These are phyloP conservation scores for Tolypocladium amazonense DNA, from an alignment of 2,329 filamentous ascomycete species.

Conservation along the genomic window DNA sequence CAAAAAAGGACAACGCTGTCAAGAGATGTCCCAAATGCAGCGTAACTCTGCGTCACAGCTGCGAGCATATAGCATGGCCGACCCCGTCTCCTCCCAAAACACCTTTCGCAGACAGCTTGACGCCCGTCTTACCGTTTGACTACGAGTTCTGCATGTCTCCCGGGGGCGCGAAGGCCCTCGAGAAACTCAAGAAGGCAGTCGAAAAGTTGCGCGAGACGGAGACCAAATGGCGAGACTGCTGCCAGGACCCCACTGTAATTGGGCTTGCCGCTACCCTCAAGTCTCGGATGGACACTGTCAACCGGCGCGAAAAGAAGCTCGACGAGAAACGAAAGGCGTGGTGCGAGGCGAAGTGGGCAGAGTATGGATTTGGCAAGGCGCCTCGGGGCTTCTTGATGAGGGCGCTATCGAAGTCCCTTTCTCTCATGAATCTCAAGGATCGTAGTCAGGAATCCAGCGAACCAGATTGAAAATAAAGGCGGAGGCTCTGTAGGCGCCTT, in stretches of 20 bases:
- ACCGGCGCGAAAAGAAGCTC: neutral
- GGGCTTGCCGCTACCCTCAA: neutral
- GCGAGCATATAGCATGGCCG: constrained; percentile 8
- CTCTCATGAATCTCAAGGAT: no score
- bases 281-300: neutral
- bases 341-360: neutral
- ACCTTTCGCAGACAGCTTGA: neutral
- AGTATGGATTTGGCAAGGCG: neutral
- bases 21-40: constrained; percentile 5
- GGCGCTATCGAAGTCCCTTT: neutral
- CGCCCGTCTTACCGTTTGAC: constrained; percentile 5
- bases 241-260: neutral
- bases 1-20: neutral
- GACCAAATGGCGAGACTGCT: neutral
- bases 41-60: constrained; percentile 9
- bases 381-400: neutral
- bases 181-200: neutral
- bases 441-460: neutral
- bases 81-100: neutral
- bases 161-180: neutral
- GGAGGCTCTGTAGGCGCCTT: neutral
- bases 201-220: constrained; percentile 1
- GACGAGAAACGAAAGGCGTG: neutral
- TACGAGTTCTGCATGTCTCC: constrained; percentile 9
- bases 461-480: neutral